phyloP scores from a whole-genome alignment of 2,329 filamentous ascomycete genomes.

The Fonsecaea monophora region DNA sequence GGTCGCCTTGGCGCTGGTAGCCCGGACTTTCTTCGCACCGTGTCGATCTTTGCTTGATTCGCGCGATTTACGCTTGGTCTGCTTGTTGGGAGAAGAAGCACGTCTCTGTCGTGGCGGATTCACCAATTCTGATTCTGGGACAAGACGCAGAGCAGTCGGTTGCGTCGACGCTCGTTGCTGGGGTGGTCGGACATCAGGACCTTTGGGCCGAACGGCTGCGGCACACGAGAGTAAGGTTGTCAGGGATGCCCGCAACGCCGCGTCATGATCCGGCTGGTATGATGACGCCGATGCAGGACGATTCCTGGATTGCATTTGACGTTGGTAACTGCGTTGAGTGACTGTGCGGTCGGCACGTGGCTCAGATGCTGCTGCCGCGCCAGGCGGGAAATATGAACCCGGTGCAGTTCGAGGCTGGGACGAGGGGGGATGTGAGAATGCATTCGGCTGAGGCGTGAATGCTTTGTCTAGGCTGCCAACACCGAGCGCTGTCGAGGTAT shows the following conservation, averaged over 20 bases:
- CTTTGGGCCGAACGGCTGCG: conserved; percentile 82
- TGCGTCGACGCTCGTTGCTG: conserved; percentile 33
- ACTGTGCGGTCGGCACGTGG: conserved; percentile 24
- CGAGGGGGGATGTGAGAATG: conserved; percentile 81
- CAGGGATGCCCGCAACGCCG: conserved; percentile 87
- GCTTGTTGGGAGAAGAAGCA: conserved; percentile 37
- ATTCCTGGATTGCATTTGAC: conserved; percentile 25
- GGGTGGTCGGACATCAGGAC: conserved; percentile 46
- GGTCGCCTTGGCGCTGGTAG: conserved; percentile 46
- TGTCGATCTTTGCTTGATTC: conserved; percentile 50
- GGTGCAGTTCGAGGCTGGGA: conserved; percentile 59
- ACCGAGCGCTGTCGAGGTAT: conserved; percentile 83
- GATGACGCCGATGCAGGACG: conserved; percentile 62
- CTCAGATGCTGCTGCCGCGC: conserved; percentile 21
- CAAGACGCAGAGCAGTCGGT: conserved; percentile 58
- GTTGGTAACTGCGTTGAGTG: conserved; percentile 42
- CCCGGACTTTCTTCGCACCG: conserved; percentile 40
- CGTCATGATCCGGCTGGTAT: conserved; percentile 88
- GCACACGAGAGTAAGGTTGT: conserved; percentile 95
- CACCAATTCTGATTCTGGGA: conserved; percentile 64
- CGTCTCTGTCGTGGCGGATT: conserved; percentile 32
- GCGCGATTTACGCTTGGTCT: conserved; percentile 40
- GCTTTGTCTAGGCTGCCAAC: conserved; percentile 58
- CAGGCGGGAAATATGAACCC: conserved; percentile 52
- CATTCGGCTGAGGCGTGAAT: conserved; percentile 90